A percentile compares a stretch with the other conserved stretches of the same genome.
Evolutionary conservation across 305 asterid species (phyloP).

Genomic region (Rubia peregrina): DNA sequence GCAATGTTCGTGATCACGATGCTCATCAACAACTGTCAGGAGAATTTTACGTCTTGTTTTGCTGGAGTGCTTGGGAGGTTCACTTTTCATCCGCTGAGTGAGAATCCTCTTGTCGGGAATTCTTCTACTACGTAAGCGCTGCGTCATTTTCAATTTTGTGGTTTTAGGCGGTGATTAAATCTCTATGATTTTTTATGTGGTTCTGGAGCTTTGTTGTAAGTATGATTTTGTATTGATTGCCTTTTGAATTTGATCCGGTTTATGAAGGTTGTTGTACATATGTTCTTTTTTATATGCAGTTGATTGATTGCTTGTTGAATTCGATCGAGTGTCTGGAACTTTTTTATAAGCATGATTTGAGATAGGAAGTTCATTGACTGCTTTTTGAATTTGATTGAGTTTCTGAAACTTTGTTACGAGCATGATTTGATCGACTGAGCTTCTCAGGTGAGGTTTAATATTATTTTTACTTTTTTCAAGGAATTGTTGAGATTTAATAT

Average conservation of each 20-base stretch:
- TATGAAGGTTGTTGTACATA: no score
- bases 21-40: constrained; percentile 63
- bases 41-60: constrained; percentile 50
- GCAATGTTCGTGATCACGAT: constrained; percentile 54
- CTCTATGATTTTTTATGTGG: background rate
- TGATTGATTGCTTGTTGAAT: no score
- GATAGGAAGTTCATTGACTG: no score
- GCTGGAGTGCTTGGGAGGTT: constrained; percentile 63
- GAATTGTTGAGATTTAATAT: no score
- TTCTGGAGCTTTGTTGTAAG: background rate
- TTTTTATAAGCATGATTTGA: no score
- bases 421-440: no score
- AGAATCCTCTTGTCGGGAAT: constrained; percentile 85
- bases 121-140: constrained; percentile 61
- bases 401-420: no score
- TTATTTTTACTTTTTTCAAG: no score
- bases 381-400: background rate
- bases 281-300: no score
- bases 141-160: background rate
- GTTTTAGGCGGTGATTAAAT: background rate
- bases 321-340: no score
- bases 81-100: constrained; percentile 78
- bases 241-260: background rate
- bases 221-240: background rate
- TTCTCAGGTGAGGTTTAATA: no score